These are phyloP conservation scores for Exophiala aquamarina DNA, from an alignment of 2,329 filamentous ascomycete species.

Conservation along the genomic window DNA sequence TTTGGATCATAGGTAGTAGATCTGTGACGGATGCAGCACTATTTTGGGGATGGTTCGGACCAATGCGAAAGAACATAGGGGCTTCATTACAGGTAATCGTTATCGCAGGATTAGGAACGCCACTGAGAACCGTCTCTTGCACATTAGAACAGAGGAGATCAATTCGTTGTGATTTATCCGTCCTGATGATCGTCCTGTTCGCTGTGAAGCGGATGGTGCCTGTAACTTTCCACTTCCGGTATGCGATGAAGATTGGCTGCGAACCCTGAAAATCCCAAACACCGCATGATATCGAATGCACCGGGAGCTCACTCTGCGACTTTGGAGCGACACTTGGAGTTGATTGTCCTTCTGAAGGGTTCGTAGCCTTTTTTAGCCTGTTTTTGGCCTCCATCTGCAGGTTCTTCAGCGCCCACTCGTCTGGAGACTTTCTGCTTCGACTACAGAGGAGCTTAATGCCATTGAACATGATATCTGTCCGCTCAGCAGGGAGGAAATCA, in stretches of 20 bases:
- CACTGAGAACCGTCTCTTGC: not conserved
- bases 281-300: not conserved
- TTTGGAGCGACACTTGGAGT: conserved; percentile 45
- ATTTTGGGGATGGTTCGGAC: not conserved
- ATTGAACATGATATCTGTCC: conserved; percentile 11
- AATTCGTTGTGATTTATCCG: not conserved
- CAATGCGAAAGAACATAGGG: not conserved
- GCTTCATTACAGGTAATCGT: not conserved
- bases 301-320: conserved; percentile 12
- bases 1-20: not conserved
- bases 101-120: too few relatives aligned
- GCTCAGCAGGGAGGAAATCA: conserved; percentile 15
- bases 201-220: not conserved
- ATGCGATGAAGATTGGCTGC: not conserved
- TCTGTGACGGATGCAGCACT: not conserved
- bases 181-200: not conserved
- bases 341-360: conserved; percentile 6
- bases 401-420: conserved; percentile 38
- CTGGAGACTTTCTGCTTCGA: conserved; percentile 37
- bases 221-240: not conserved
- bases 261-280: not conserved
- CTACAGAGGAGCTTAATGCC: conserved; percentile 29
- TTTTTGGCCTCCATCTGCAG: conserved; percentile 36
- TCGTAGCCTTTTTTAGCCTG: conserved; percentile 17
- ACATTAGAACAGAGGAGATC: not conserved